Base-by-base conservation (phyloP, 306 rosid species). In the Inga laurina region DNA sequence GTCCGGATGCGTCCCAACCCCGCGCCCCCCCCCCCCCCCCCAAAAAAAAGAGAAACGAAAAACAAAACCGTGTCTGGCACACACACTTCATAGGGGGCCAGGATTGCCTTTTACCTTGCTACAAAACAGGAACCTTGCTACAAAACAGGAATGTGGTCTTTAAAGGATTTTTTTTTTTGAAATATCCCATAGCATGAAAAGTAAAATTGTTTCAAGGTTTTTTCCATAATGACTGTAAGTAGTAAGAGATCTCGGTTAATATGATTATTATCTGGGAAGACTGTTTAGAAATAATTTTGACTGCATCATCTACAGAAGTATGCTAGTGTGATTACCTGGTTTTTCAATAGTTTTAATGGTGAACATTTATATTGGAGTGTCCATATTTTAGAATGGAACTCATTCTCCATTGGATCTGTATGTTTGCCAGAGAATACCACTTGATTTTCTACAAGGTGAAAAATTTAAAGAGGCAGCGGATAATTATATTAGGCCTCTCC, bases 361-460 rank as follows among this genome's bases (percentile, higher is more conserved):
- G 43, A 56, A 70, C 35, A 22, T 16, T 78, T 49, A 41, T 77
- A n/a, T 39, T 39, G 41, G 43, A 81, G 41, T 66, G 18, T 51
- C 4, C 11, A 59, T 14, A 57, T 34, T 67, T 79, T 65, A 59
- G 19, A 52, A 76, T 75, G 24, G 32, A 46, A 46, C 71, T 84
- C 62, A 44, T 76, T 81, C 74, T 75, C 52, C 30, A 41, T 79
- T 80, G 75, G 15, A 87, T 82, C 72, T 77, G 66, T 43, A 45
- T 81, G 59, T 72, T 77, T 66, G 64, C 67, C 91, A 96, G 99
- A 92, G 99, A 88, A 92, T 96, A 87, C 98, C 99, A 27, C 98
- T 96, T 82, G 99, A 96, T 88, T 96, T 96, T 88, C 90, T 92
- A 22, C 94, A 94, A 87, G 97, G 90, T 79, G 94, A 90, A 74